Conservation (phyloP, 176 grass and related monocot species). For the Thinopyrum elongatum region DNA sequence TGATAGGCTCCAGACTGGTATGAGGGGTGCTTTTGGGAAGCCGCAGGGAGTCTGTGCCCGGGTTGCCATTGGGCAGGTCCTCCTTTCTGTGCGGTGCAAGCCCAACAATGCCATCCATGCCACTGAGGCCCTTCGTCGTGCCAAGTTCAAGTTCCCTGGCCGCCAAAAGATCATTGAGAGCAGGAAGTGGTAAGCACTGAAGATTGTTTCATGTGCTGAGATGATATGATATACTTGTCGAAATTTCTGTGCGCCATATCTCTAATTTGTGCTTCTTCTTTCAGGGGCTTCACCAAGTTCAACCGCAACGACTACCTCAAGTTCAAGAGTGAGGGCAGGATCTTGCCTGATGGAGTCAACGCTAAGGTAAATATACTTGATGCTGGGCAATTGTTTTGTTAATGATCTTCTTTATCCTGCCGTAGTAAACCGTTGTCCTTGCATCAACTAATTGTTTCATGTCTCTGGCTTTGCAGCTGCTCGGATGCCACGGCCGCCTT, state of each 20-base stretch:
- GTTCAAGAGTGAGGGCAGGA: constrained; percentile 77
- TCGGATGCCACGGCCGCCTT: constrained; percentile 46
- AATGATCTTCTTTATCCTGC: too few species aligned
- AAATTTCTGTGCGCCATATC: neutral
- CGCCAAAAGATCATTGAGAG: constrained; percentile 83
- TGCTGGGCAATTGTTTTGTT: neutral
- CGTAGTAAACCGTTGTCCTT: too few species aligned
- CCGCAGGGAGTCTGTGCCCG: constrained; percentile 65
- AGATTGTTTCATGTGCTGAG: neutral
- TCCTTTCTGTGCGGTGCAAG: constrained; percentile 69
- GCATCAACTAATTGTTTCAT: neutral
- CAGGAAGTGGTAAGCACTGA: constrained; percentile 54
- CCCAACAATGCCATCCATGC: constrained; percentile 54
- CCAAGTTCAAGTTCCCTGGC: constrained; percentile 87
- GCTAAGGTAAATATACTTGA: constrained; percentile 45
- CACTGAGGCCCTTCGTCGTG: constrained; percentile 61
- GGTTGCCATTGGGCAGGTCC: constrained; percentile 65
- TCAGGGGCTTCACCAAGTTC: constrained; percentile 86
- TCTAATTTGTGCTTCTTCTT: neutral
- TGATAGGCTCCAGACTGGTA: constrained; percentile 93
- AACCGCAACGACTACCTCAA: constrained; percentile 57
- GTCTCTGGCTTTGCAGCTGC: constrained; percentile 6
- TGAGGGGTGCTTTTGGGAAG: constrained; percentile 90
- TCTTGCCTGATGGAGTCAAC: constrained; percentile 67
- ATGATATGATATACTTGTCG: neutral